Conservation (phyloP, 2,329 filamentous ascomycete genomes). For the Talaromyces albobiverticillius region DNA sequence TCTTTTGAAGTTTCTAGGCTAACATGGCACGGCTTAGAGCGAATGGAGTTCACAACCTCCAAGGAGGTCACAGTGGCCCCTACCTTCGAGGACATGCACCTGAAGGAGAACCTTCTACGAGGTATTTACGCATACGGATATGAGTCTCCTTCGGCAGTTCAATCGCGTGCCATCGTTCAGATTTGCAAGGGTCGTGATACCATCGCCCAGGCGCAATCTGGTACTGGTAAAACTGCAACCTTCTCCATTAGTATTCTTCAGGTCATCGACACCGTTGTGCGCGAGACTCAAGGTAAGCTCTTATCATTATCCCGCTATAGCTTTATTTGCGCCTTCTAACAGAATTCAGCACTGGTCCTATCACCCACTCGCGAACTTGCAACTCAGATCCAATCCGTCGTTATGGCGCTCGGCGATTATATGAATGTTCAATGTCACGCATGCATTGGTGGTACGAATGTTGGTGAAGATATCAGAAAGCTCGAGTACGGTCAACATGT, state of each 20-base stretch:
- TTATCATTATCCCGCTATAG: background rate
- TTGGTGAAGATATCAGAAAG: slow-evolving; percentile 95
- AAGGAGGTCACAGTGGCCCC: slow-evolving; percentile 94
- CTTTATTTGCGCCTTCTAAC: background rate
- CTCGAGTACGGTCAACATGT: slow-evolving; percentile 98
- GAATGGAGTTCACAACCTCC: slow-evolving; percentile 97
- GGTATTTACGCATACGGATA: slow-evolving; percentile 99
- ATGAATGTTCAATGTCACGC: slow-evolving; percentile 99
- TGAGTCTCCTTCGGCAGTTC: slow-evolving; percentile 94
- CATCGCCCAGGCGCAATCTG: slow-evolving; percentile 95
- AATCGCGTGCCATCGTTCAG: slow-evolving; percentile 97
- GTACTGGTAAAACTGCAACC: slow-evolving; percentile 94
- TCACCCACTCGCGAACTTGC: slow-evolving; percentile 95
- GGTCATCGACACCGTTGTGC: slow-evolving; percentile 88
- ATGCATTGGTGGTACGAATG: slow-evolving; percentile 96
- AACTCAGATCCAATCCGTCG: slow-evolving; percentile 96
- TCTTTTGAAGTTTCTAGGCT: background rate
- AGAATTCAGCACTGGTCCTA: slow-evolving; percentile 70
- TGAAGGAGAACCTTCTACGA: slow-evolving; percentile 95
- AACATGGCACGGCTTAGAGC: slow-evolving; percentile 52
- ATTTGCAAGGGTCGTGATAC: slow-evolving; percentile 99
- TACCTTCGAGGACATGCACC: slow-evolving; percentile 91
- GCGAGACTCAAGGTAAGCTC: slow-evolving; percentile 71
- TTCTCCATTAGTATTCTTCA: slow-evolving; percentile 96
- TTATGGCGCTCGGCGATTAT: slow-evolving; percentile 99